Evolutionary conservation across 306 rosid genomes (phyloP).

Genomic region (Ormosia semicastrata): DNA sequence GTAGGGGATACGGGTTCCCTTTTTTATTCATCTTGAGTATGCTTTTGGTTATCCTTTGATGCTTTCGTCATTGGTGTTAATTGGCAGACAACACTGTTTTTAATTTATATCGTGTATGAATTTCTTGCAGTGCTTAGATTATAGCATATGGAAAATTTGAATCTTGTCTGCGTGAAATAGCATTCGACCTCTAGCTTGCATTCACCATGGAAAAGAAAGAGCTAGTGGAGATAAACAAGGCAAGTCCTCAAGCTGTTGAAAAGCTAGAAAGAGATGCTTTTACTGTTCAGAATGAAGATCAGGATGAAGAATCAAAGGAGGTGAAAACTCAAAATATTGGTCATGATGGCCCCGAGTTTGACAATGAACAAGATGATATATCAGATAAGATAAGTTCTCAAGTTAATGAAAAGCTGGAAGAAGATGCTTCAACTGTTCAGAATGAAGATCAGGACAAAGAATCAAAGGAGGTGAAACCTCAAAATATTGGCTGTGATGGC

Average conservation of each 20-base stretch:
- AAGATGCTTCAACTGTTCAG: conserved; percentile 8
- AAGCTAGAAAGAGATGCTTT: conserved; percentile 35
- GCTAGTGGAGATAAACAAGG: conserved; percentile 18
- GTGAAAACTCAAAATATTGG: background rate
- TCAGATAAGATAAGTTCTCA: conserved; percentile 19
- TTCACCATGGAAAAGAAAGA: conserved; percentile 44
- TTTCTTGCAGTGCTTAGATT: conserved; percentile 10
- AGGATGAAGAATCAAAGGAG: conserved; percentile 27
- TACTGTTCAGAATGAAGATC: conserved; percentile 24
- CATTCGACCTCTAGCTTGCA: conserved; percentile 8
- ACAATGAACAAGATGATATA: conserved; percentile 19
- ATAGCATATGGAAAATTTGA: conserved; percentile 4
- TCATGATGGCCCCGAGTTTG: conserved; percentile 9
- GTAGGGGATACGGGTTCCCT: background rate
- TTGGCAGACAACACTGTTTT: background rate
- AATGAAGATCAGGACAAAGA: conserved; percentile 25
- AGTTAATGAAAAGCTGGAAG: conserved; percentile 33
- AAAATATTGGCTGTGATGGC: background rate
- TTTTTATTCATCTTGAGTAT: background rate
- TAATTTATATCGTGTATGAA: conserved; percentile 19
- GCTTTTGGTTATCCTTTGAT: background rate
- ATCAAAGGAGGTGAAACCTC: conserved; percentile 6
- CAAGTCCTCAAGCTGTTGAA: conserved; percentile 32
- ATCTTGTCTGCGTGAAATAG: conserved; percentile 25
- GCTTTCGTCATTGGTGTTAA: background rate